Evolutionary conservation across 2,329 filamentous ascomycete species (phyloP).

Genomic region (Penicillium sp.): DNA sequence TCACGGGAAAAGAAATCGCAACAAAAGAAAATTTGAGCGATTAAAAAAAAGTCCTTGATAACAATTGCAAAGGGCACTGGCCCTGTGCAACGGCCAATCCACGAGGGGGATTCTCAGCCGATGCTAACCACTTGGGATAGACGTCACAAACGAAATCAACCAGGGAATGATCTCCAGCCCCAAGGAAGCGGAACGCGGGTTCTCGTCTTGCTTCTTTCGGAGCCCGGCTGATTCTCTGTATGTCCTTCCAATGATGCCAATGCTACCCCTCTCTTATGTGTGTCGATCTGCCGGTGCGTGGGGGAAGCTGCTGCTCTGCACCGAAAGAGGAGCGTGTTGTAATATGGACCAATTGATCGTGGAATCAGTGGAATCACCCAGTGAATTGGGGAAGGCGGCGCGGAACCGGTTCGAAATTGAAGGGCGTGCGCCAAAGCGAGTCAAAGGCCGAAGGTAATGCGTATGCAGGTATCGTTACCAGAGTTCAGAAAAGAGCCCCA

Average conservation of each 20-base stretch:
- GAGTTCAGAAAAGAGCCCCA: constrained; percentile 25
- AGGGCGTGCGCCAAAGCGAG: constrained; percentile 23
- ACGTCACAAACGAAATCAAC: constrained; percentile 24
- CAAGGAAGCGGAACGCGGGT: constrained; percentile 18
- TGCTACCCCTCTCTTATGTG: constrained; percentile 31
- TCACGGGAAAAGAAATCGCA: constrained; percentile 28
- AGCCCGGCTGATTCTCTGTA: constrained; percentile 18
- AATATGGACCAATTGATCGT: constrained; percentile 33
- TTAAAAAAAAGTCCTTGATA: constrained; percentile 21
- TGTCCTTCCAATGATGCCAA: constrained; percentile 22
- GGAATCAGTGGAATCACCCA: constrained; percentile 20
- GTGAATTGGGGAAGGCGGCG: constrained; percentile 18
- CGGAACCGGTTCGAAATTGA: constrained; percentile 16
- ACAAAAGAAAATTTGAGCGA: constrained; percentile 17
- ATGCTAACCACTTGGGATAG: constrained; percentile 19
- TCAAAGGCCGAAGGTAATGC: constrained; percentile 27
- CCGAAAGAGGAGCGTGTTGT: constrained; percentile 26
- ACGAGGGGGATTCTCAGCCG: constrained; percentile 13
- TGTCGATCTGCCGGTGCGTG: constrained; percentile 36
- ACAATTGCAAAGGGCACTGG: constrained; percentile 27
- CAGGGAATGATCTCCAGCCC: constrained; percentile 21
- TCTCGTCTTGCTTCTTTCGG: constrained; percentile 23
- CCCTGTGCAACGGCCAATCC: constrained; percentile 22
- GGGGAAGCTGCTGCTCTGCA: constrained; percentile 37
- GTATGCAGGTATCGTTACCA: constrained; percentile 25